phyloP scores from a whole-genome alignment of 2,329 filamentous ascomycete species.

The Alternaria viburni region DNA sequence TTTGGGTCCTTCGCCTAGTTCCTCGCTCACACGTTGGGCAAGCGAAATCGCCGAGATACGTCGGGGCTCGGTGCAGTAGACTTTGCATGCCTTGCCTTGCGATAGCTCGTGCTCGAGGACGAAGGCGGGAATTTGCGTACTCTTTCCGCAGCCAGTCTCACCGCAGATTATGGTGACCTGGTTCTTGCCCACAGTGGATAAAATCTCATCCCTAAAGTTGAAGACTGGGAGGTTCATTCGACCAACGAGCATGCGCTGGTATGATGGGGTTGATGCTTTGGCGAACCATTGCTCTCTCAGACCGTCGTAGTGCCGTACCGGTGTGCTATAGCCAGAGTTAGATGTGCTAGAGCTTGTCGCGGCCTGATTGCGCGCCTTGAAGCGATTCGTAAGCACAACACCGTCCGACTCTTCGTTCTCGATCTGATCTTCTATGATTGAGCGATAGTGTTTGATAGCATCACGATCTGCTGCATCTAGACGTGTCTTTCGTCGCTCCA shows the following conservation, averaged over 20 bases:
- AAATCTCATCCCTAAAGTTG: slow-evolving; percentile 77
- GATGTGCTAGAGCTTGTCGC: slow-evolving; percentile 32
- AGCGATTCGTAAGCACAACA: slow-evolving; percentile 77
- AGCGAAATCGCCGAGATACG: slow-evolving; percentile 96
- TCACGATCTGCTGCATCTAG: slow-evolving; percentile 73
- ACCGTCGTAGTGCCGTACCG: slow-evolving; percentile 44
- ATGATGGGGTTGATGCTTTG: slow-evolving; percentile 61
- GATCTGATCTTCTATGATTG: slow-evolving; percentile 70
- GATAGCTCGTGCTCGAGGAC: slow-evolving; percentile 87
- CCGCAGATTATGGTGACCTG: slow-evolving; percentile 94
- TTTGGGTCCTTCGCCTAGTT: slow-evolving; percentile 82
- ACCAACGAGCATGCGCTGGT: slow-evolving; percentile 77
- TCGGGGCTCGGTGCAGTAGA: slow-evolving; percentile 94
- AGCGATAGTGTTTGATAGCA: slow-evolving; percentile 70
- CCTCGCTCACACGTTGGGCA: slow-evolving; percentile 90
- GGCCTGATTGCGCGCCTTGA: slow-evolving; percentile 58
- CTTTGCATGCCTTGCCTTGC: slow-evolving; percentile 81
- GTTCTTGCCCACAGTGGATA: slow-evolving; percentile 76
- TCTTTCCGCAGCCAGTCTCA: slow-evolving; percentile 97
- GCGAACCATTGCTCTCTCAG: slow-evolving; percentile 59
- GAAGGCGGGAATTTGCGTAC: slow-evolving; percentile 95
- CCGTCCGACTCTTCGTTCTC: slow-evolving; percentile 60
- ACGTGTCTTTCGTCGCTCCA: slow-evolving; percentile 71
- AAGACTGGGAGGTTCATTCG: slow-evolving; percentile 90
- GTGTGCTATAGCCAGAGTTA: slow-evolving; percentile 40